phyloP scores from a whole-genome alignment of 2,329 filamentous ascomycete genomes.

The Colletotrichum scovillei region DNA sequence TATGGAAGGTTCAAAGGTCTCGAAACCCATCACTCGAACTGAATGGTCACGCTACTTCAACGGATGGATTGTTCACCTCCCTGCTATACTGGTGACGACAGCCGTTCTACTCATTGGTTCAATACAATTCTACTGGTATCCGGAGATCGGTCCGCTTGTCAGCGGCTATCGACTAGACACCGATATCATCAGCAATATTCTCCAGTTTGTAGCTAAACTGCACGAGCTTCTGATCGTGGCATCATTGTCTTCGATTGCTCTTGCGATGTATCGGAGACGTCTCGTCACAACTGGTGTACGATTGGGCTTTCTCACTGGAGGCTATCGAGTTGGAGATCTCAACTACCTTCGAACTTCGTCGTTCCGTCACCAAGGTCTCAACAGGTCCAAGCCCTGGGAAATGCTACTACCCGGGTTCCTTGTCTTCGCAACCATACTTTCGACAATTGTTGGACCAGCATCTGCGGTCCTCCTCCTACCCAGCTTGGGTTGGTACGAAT shows the following conservation, averaged over 20 bases:
- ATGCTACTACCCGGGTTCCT: not conserved
- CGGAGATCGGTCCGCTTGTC: not conserved
- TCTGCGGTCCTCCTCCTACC: slow-evolving; percentile 27
- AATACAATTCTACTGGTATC: slow-evolving; percentile 19
- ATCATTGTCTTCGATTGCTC: slow-evolving; percentile 22
- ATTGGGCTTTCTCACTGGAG: slow-evolving; percentile 26
- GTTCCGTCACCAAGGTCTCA: slow-evolving; percentile 9
- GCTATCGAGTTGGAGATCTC: slow-evolving; percentile 28
- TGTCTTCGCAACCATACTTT: slow-evolving; percentile 11
- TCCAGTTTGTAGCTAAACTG: slow-evolving; percentile 25
- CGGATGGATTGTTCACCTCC: slow-evolving; percentile 23
- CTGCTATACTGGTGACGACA: slow-evolving; percentile 2
- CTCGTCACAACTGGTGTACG: slow-evolving; percentile 20
- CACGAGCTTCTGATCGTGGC: slow-evolving; percentile 24
- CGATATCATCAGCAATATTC: slow-evolving; percentile 20
- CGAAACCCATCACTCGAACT: not conserved
- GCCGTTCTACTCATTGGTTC: slow-evolving; percentile 9
- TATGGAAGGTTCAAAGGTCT: not conserved
- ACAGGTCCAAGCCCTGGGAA: not conserved
- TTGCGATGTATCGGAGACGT: slow-evolving; percentile 4
- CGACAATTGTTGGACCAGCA: slow-evolving; percentile 14
- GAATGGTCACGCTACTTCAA: not conserved
- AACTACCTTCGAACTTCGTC: slow-evolving; percentile 13
- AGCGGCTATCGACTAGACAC: not conserved
- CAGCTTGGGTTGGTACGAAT: not conserved